Base-by-base conservation (phyloP, 768 basidiomycete genomes). In the Multifurca ochricompacta region DNA sequence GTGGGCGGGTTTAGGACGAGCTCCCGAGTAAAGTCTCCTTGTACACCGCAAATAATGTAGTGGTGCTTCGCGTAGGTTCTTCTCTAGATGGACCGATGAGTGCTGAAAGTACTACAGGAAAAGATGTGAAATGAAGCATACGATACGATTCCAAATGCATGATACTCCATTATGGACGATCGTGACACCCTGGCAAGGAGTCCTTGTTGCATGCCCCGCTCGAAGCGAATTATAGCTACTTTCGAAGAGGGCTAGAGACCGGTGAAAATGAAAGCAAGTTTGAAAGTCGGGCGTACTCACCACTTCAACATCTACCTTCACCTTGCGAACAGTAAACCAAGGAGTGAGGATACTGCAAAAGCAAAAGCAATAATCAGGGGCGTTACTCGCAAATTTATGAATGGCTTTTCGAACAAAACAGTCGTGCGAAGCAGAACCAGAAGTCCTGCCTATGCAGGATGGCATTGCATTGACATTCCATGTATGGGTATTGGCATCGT, bases 131-230 rank as follows among this genome's bases (percentile, higher is more conserved):
- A 21, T 8, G 6, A 48, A 35, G 64, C 82, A 21, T 67, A 86
- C 83, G 83, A 85, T 54, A 89, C 77, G 56, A 84, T 82, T 49
- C 86, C 87, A 56, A 89, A 90, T 30, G 85, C 84, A 66, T 89
- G 87, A 66, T 88, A 89, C 67, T 90, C 87, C 83, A 81, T 79
- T 58, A 88, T 74, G 30, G 82, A 75, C 18, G 79, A 79, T 32
- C 85, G 83, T 58, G 83, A 83, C 70, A 89, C 77, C 51, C 87
- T 79, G 19, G 81, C 81, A 31, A 89, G 73, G 27, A 90, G 73
- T 53, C 87, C 86, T 65, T 89, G 87, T 65, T 88, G 87, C 85
- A 90, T 89, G 47, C 87, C 87, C 62, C 87, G 80, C 67, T 81
- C 74, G 69, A 90, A 88, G 30, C 85, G 83, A 62, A 90, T 73